Evolutionary conservation across 441 rosid genomes (phyloP).

Genomic region (Pelargonium australe): DNA sequence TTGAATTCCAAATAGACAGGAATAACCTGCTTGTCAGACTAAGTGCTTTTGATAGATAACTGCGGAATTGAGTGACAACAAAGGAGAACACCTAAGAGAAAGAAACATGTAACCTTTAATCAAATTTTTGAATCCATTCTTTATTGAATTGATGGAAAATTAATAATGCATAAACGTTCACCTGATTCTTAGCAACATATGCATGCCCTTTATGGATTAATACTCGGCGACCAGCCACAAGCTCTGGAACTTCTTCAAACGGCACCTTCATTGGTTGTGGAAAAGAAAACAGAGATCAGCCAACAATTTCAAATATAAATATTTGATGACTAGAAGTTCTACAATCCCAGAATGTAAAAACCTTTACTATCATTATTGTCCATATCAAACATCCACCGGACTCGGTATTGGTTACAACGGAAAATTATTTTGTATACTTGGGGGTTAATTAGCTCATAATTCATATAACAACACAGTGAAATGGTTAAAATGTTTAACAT

Average conservation of each 20-base stretch:
- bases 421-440: background rate
- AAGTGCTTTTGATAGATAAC: constrained; percentile 73
- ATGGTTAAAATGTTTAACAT: background rate
- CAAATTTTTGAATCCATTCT: constrained; percentile 3
- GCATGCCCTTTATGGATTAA: constrained; percentile 66
- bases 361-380: no score
- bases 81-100: constrained; percentile 52
- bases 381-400: no score
- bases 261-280: constrained; percentile 57
- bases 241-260: constrained; percentile 96
- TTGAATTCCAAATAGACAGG: constrained; percentile 6
- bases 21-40: constrained; percentile 70
- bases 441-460: background rate
- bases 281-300: constrained; percentile 12
- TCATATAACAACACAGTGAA: background rate
- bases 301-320: constrained; percentile 3
- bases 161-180: constrained; percentile 13
- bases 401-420: no score
- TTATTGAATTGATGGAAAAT: background rate
- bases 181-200: constrained; percentile 74
- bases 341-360: background rate
- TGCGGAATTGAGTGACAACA: constrained; percentile 70
- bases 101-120: constrained; percentile 13
- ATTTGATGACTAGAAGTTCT: background rate
- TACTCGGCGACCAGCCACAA: constrained; percentile 74